These are phyloP conservation scores for Adiantum capillusveneris DNA, from an alignment of 75 land plant species.

Conservation along the genomic window DNA sequence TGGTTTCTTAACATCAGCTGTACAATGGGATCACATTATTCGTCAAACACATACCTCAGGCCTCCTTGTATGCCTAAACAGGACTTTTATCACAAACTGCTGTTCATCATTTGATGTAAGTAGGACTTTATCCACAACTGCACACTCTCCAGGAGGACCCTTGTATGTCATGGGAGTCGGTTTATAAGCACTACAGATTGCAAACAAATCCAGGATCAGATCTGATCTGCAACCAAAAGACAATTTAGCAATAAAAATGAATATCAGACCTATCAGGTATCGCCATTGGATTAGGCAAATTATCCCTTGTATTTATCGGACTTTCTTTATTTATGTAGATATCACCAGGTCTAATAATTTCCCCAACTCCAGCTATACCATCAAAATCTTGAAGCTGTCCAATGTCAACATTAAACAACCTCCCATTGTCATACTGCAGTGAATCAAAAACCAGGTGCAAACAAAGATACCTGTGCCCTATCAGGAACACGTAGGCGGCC, in stretches of 20 bases:
- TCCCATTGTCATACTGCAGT: too few species aligned
- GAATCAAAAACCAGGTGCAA: not conserved
- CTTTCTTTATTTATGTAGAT: slow-evolving; percentile 73
- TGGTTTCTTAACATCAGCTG: too few species aligned
- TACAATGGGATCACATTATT: not conserved
- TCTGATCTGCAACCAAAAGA: not conserved
- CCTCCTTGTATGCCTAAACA: slow-evolving; percentile 81
- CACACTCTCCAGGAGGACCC: slow-evolving; percentile 66
- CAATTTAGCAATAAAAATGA: not conserved
- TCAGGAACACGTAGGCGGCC: slow-evolving; percentile 22
- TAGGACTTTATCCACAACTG: slow-evolving; percentile 79
- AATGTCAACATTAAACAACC: not conserved
- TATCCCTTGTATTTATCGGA: slow-evolving; percentile 42
- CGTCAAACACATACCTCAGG: slow-evolving; percentile 59
- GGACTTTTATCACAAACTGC: slow-evolving; percentile 56
- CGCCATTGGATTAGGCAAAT: slow-evolving; percentile 23
- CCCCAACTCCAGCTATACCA: slow-evolving; percentile 94
- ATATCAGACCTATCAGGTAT: slow-evolving; percentile 48
- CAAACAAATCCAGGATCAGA: not conserved
- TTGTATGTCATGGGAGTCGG: slow-evolving; percentile 50
- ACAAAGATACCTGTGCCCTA: slow-evolving; percentile 30
- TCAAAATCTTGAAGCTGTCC: slow-evolving; percentile 75
- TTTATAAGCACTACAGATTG: slow-evolving; percentile 52
- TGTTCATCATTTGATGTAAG: slow-evolving; percentile 49
- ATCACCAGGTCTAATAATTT: slow-evolving; percentile 72